These are phyloP conservation scores for Phytophthora vignae DNA, from an alignment of 352 stramenopile genomes.

Conservation along the genomic window DNA sequence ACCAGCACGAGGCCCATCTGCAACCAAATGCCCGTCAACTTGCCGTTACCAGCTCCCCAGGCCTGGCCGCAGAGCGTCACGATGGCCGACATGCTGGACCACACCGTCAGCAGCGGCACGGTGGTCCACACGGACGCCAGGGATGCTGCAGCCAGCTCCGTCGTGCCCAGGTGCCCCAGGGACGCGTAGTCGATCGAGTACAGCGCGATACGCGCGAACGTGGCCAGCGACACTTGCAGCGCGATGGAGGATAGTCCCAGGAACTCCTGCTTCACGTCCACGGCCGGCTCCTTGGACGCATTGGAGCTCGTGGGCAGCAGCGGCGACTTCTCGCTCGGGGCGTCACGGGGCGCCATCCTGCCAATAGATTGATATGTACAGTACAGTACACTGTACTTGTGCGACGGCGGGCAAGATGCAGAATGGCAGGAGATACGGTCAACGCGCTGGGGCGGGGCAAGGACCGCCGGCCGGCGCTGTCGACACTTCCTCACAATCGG, in stretches of 20 bases:
- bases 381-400: conserved; percentile 3
- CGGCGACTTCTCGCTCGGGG: conserved; percentile 27
- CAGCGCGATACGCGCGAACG: conserved; percentile 72
- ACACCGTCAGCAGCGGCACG: conserved; percentile 70
- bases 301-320: conserved; percentile 25
- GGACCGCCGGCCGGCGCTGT: not conserved
- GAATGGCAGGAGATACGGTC: conserved; percentile 16
- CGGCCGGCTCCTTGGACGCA: conserved; percentile 28
- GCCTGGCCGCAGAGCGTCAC: conserved; percentile 80
- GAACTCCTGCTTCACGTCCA: conserved; percentile 62
- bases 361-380: not conserved
- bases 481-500: conserved; percentile 1
- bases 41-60: conserved; percentile 66
- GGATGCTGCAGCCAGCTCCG: conserved; percentile 70
- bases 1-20: conserved; percentile 62
- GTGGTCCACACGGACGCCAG: conserved; percentile 75
- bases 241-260: conserved; percentile 66
- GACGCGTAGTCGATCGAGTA: conserved; percentile 83
- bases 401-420: conserved; percentile 3
- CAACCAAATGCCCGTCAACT: conserved; percentile 72
- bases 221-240: conserved; percentile 76
- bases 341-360: conserved; percentile 27
- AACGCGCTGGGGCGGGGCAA: too few species aligned
- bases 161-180: conserved; percentile 72
- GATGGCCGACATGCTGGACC: conserved; percentile 70